Conservation (phyloP, 1,139 yeast genomes). For the Zygosaccharomyces sapae region DNA sequence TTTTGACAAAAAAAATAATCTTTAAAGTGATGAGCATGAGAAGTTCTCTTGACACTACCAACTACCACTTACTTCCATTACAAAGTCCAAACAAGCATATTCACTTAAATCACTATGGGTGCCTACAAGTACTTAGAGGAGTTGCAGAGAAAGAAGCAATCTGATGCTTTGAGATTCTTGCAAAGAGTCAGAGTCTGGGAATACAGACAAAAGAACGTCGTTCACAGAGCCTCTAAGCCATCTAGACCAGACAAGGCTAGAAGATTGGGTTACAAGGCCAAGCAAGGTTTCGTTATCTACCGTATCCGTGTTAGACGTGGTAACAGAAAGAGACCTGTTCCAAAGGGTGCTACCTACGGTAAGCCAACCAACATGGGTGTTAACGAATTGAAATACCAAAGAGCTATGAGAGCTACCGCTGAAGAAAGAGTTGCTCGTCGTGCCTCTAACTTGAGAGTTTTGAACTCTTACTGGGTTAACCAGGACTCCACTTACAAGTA, state of each 20-base stretch:
- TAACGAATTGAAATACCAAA: constrained; percentile 98
- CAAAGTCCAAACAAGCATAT: neutral
- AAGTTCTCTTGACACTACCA: neutral
- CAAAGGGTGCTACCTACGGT: constrained; percentile 99
- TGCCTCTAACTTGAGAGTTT: constrained; percentile 97
- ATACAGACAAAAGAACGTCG: constrained; percentile 98
- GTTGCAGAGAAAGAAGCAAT: constrained; percentile 99
- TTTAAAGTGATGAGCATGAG: constrained; percentile 4
- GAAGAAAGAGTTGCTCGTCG: constrained; percentile 99
- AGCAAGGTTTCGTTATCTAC: constrained; percentile 98
- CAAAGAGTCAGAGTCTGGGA: constrained; percentile 99
- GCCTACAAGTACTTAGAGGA: constrained; percentile 99
- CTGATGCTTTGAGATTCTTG: constrained; percentile 98
- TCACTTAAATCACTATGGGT: constrained; percentile 59
- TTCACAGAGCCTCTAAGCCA: constrained; percentile 99
- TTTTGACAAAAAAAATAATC: constrained; percentile 1
- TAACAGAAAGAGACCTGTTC: constrained; percentile 99
- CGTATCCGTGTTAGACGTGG: constrained; percentile 99
- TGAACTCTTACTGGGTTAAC: constrained; percentile 99
- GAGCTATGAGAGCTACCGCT: constrained; percentile 95
- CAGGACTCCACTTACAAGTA: constrained; percentile 99
- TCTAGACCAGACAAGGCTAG: constrained; percentile 99
- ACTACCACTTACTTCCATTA: neutral
- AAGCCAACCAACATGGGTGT: constrained; percentile 99
- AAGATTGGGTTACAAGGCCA: constrained; percentile 99